Conservation (phyloP, 495 filamentous ascomycete genomes). For the Aspergillus egyptiacus region DNA sequence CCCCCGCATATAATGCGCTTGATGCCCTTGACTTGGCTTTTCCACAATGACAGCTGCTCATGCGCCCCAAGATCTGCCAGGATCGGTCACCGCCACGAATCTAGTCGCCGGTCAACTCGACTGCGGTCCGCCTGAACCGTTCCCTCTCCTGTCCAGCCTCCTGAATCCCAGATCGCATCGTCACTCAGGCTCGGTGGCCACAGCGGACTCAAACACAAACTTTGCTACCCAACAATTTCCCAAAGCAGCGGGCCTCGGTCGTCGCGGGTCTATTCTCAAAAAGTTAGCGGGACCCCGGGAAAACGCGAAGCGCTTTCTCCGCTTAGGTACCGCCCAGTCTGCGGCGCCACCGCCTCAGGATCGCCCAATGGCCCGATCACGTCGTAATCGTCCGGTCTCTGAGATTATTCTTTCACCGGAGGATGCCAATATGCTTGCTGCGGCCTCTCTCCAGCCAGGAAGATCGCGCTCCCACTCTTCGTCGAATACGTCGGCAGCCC, state of each 20-base stretch:
- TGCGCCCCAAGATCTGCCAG: constrained; percentile 25
- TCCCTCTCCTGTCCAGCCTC: constrained; percentile 24
- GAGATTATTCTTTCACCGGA: constrained; percentile 37
- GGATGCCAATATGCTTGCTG: constrained; percentile 26
- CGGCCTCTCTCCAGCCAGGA: constrained; percentile 20
- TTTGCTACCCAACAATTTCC: constrained; percentile 24
- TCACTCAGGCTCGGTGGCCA: constrained; percentile 12
- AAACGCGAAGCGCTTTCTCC: constrained; percentile 47
- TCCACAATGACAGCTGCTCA: constrained; percentile 34
- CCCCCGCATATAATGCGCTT: constrained; percentile 17
- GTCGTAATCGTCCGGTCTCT: constrained; percentile 33
- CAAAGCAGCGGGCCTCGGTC: constrained; percentile 20
- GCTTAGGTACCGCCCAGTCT: constrained; percentile 33
- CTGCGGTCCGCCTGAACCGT: constrained; percentile 16
- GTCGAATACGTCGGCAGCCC: constrained; percentile 27
- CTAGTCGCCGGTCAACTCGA: constrained; percentile 19
- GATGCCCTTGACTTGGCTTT: constrained; percentile 11
- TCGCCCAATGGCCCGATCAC: constrained; percentile 18
- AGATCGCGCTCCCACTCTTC: constrained; percentile 30
- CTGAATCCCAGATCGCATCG: constrained; percentile 25
- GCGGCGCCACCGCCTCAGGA: constrained; percentile 21
- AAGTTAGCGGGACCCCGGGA: constrained; percentile 46
- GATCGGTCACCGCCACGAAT: constrained; percentile 19
- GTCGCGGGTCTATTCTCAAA: constrained; percentile 31
- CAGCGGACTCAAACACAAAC: constrained; percentile 17